phyloP scores from a whole-genome alignment of 108 stramenopile genomes.

The Pseudonitzschia delicatissima region DNA sequence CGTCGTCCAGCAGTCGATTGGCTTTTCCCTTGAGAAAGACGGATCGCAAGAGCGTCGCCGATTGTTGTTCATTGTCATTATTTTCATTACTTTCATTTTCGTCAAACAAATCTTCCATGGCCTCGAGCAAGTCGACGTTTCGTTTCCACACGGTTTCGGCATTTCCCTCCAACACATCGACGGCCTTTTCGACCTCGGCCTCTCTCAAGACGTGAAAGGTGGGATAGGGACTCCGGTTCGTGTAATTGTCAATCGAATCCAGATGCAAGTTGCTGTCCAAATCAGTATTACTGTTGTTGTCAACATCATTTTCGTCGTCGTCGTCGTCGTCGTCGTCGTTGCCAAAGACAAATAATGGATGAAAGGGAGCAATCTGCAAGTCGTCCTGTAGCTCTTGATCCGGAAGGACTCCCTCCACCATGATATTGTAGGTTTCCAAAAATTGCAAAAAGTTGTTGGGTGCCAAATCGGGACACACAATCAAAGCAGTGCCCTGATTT shows the following conservation, averaged over 20 bases:
- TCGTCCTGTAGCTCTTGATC: conserved; percentile 50
- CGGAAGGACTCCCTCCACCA: conserved; percentile 46
- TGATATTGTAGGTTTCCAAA: conserved; percentile 44
- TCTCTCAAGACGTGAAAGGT: conserved; percentile 83
- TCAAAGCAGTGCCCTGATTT: conserved; percentile 25
- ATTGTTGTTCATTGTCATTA: background rate
- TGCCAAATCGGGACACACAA: conserved; percentile 72
- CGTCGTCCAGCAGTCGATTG: no score
- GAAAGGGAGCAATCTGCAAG: conserved; percentile 79
- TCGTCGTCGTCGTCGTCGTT: no score
- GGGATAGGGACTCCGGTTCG: conserved; percentile 77
- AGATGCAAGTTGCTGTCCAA: no score
- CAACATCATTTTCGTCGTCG: conserved; percentile 21
- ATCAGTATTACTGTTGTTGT: no score
- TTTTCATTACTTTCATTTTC: background rate
- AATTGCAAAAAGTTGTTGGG: conserved; percentile 56
- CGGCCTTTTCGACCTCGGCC: conserved; percentile 66
- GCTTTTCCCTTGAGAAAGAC: background rate
- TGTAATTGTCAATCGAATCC: conserved; percentile 75
- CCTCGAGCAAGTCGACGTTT: conserved; percentile 58
- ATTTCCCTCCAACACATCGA: conserved; percentile 69
- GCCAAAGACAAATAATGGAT: conserved; percentile 76
- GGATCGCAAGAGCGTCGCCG: background rate
- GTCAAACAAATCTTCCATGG: conserved; percentile 24
- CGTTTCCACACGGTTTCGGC: conserved; percentile 69